Conservation (phyloP, 441 rosid genomes). For the Erodium chrysanthum region DNA sequence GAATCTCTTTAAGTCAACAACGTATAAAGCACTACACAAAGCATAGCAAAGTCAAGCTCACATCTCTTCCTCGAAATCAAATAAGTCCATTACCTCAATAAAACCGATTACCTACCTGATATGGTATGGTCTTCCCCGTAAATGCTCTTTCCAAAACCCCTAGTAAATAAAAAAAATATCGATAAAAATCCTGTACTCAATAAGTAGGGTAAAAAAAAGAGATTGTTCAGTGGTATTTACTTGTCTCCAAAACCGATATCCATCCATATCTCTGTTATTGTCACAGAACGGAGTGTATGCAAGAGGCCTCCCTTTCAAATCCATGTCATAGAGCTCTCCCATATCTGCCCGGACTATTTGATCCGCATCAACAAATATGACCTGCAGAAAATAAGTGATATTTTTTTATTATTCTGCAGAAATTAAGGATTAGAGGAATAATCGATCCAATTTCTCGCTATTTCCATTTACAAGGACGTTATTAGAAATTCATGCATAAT, state of each 20-base stretch:
- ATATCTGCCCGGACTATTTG: conserved; percentile 91
- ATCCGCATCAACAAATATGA: conserved; percentile 98
- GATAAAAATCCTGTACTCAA: background rate
- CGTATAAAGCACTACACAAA: conserved; percentile 76
- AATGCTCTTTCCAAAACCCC: conserved; percentile 99
- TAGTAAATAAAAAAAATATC: conserved; percentile 22
- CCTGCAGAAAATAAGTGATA: conserved; percentile 35
- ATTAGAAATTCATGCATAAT: background rate
- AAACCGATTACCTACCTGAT: conserved; percentile 54
- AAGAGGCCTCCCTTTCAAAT: conserved; percentile 91
- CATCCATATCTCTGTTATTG: conserved; percentile 97
- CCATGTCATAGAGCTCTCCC: conserved; percentile 98
- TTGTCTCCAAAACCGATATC: conserved; percentile 96
- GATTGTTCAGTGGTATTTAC: conserved; percentile 25
- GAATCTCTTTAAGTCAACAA: conserved; percentile 85
- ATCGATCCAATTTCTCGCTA: no score
- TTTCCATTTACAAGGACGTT: background rate
- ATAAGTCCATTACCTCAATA: background rate
- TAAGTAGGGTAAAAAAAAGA: no score
- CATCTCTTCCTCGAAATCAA: background rate
- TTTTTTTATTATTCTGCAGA: background rate
- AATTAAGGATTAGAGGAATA: no score
- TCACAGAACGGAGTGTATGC: conserved; percentile 99
- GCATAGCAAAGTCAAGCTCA: conserved; percentile 22
- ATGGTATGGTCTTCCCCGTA: conserved; percentile 83